Base-by-base conservation (phyloP, 2,329 filamentous ascomycete species). In the Colletotrichum sp. region DNA sequence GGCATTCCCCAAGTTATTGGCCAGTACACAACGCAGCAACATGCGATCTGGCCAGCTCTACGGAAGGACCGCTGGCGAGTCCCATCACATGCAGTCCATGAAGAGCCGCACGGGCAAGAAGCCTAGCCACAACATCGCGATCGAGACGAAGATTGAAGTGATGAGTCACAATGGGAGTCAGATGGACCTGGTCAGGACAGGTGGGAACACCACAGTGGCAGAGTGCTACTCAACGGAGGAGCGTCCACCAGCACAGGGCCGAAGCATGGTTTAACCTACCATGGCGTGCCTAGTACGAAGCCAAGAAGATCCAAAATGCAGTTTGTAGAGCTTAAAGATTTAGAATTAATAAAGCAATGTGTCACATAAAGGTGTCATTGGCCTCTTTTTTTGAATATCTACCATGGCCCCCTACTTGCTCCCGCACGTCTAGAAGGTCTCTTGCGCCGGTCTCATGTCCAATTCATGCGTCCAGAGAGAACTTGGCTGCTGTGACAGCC, bases 401-500 rank as follows among this genome's bases (percentile, higher is more conserved):
- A 21, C n/a, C n/a, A 52, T 21, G n/a, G n/a, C 10, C n/a, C 44
- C 44, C 10, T 21, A 21, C 44, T 21, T 52, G 44, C 10, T 52
- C 44, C 6, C 44, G n/a, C 44, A 52, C 12, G 44, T 21, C 49
- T 72, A 77, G 55, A 78, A 78, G 3, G 57, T 36, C 64, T 78
- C 76, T 15, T 78, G 76, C 15, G 76, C 76, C 5, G 76, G 76
- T 18, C 75, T 67, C 75, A 78, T 71, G 24, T 77, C 76, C 32
- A 78, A 21, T 21, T 78, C 75, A 12, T 78, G 75, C 9, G 68
- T 75, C 76, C 71, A 78, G n/a, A 78, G 30, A 6, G 75, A 77
- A n/a, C 74, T 72, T 6, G 76, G 76, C 55, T 78, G 75, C 16
- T 77, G 71, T 21, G 75, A 71, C 2, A 78, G 81, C 85, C 86